These are phyloP conservation scores for Sonneratia caseolaris DNA, from an alignment of 345 rosid species.

Conservation along the genomic window DNA sequence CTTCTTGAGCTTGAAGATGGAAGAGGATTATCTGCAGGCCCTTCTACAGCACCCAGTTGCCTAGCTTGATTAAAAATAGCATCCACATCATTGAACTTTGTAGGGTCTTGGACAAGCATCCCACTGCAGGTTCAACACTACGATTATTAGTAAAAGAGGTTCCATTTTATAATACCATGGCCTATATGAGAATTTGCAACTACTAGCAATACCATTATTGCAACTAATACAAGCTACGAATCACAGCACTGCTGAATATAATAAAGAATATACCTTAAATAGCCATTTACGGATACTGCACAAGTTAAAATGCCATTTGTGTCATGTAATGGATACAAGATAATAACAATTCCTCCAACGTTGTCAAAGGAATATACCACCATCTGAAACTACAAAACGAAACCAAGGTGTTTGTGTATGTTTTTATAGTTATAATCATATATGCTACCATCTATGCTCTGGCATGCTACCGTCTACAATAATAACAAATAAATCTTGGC, in stretches of 20 bases:
- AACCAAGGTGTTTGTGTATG: not conserved
- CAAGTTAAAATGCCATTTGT: not conserved
- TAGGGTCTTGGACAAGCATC: slow-evolving; percentile 93
- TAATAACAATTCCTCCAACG: not conserved
- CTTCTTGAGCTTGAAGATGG: slow-evolving; percentile 77
- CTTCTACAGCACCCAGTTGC: slow-evolving; percentile 82
- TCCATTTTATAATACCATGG: not conserved
- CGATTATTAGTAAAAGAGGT: not conserved
- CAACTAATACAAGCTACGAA: not conserved
- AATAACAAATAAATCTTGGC: not conserved
- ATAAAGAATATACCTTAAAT: not conserved
- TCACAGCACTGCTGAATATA: not conserved
- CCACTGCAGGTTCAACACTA: slow-evolving; percentile 42
- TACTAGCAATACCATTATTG: not conserved
- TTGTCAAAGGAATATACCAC: not conserved
- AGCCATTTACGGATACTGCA: not conserved
- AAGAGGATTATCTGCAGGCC: slow-evolving; percentile 47
- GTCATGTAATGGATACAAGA: not conserved
- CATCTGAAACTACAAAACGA: not conserved
- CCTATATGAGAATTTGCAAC: not conserved
- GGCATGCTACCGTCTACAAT: not conserved
- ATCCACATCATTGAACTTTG: slow-evolving; percentile 73
- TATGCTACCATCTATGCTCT: not conserved
- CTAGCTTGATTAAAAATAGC: slow-evolving; percentile 88
- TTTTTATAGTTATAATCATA: not conserved